phyloP scores from a whole-genome alignment of 371 early-diverging fungal genomes.

The Mortierella sp. region DNA sequence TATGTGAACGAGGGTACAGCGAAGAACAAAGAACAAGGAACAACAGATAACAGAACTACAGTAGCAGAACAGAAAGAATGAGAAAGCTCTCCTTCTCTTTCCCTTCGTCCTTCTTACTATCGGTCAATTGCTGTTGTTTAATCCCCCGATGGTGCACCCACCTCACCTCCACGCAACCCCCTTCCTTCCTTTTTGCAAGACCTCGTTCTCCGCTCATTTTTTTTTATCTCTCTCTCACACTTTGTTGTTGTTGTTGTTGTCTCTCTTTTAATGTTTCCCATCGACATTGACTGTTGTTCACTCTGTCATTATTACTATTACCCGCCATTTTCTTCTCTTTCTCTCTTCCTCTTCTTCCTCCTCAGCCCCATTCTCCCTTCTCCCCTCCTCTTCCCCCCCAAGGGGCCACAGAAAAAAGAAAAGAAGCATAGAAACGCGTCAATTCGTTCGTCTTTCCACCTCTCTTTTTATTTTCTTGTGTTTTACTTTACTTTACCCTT shows the following conservation, averaged over 20 bases:
- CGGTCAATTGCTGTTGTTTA: not conserved
- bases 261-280: too few relatives aligned
- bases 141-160: conserved; percentile 5
- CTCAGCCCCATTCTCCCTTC: not conserved
- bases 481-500: not conserved
- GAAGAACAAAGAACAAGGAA: not conserved
- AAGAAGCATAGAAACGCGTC: conserved; percentile 1
- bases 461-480: not conserved
- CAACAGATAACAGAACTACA: not conserved
- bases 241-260: too few relatives aligned
- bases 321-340: too few relatives aligned
- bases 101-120: not conserved
- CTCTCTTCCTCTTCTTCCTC: not conserved
- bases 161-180: not conserved
- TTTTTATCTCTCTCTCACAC: not conserved
- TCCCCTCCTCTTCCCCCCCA: not conserved
- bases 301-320: too few relatives aligned
- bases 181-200: not conserved
- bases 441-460: not conserved
- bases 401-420: too few relatives aligned
- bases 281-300: too few relatives aligned
- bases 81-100: not conserved
- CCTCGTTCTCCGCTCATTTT: not conserved
- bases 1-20: not conserved
- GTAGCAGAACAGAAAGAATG: not conserved